phyloP scores from a whole-genome alignment of 139 green algal species.

The Picocystis salinarum region DNA sequence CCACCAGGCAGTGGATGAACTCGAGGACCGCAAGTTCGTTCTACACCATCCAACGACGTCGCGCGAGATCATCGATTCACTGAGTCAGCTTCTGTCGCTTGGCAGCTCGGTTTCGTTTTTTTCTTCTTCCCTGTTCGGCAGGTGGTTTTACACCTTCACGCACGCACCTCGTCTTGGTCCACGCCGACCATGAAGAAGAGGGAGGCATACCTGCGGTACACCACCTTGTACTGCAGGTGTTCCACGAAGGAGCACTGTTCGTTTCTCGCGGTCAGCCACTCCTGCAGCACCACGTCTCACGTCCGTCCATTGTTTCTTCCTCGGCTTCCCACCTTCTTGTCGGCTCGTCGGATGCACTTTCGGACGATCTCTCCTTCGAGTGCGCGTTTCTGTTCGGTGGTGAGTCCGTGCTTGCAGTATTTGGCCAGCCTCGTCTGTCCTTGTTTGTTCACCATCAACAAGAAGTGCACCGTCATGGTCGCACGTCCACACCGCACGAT shows the following conservation, averaged over 20 bases:
- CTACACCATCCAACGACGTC: constrained; percentile 18
- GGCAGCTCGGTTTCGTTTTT: too few species aligned
- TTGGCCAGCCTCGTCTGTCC: constrained; percentile 93
- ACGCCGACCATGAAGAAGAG: constrained; percentile 95
- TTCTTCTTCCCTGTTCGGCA: too few species aligned
- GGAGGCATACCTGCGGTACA: constrained; percentile 89
- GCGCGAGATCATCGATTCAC: too few species aligned
- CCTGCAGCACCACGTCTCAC: too few species aligned
- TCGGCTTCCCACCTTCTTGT: constrained; percentile 70
- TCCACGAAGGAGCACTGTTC: constrained; percentile 96
- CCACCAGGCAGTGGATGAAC: constrained; percentile 84
- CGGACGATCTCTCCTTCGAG: constrained; percentile 89
- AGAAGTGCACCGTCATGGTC: constrained; percentile 64
- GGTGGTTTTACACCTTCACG: not conserved
- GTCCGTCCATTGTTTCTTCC: too few species aligned
- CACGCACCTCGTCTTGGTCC: constrained; percentile 72
- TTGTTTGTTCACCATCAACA: constrained; percentile 97
- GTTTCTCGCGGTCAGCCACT: too few species aligned
- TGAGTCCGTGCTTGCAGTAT: constrained; percentile 67
- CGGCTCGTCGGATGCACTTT: constrained; percentile 73
- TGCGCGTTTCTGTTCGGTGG: constrained; percentile 47
- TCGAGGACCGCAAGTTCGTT: constrained; percentile 93
- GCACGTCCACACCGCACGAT: too few species aligned
- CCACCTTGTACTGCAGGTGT: constrained; percentile 74
- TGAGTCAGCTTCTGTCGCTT: too few species aligned